Evolutionary conservation across 169 alveolate species (phyloP), one percentile per base, ranked within the genome.

Genomic region (Plasmodium coatneyi): DNA sequence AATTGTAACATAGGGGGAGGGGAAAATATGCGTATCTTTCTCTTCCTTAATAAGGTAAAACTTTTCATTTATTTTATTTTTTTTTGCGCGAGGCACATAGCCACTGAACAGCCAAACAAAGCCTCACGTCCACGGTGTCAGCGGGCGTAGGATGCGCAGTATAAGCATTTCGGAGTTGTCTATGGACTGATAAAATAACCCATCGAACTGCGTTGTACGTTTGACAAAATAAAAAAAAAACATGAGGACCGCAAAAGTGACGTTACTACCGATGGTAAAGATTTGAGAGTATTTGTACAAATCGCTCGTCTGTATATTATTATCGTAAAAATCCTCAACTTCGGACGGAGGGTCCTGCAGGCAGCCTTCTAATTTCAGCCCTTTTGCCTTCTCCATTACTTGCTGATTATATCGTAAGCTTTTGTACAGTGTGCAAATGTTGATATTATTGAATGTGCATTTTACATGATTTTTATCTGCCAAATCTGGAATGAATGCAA

Each of bases 181-280:
- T 72, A 76, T 9, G 5, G 93, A 86, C 66, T 86, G 93, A 54
- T 86, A 86, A 86, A 86, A 86, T 12, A 86, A 54, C 70, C 93
- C 93, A 86, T 86, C 93, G 70, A 86, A 86, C 80, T 86, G 93
- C n/a, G 93, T 86, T 19, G 93, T 86, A 25, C 80, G 78, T 56
- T 86, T 86, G 9, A 86, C 60, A 86, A 86, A 86, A 30, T 39
- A 86, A 34, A 86, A 86, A 76, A 86, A 86, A 43, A 78, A 86
- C 81, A 86, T 86, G 30, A 86, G 66, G 66, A 86, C 28, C 28
- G 36, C 79, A 76, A 86, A 86, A 10, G 84, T 86, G 39, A 86
- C 93, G 46, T 72, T 86, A n/a, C 93, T 86, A n/a, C 93, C 93
- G 34, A 86, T 76, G 14, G 74, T 86, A 86, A 86, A 86, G 22